Percentiles rank a stretch among this genome's conserved stretches.
These are phyloP conservation scores for Hordeum pubiflorum DNA, from an alignment of 202 grass and related monocot genomes.

Conservation along the genomic window DNA sequence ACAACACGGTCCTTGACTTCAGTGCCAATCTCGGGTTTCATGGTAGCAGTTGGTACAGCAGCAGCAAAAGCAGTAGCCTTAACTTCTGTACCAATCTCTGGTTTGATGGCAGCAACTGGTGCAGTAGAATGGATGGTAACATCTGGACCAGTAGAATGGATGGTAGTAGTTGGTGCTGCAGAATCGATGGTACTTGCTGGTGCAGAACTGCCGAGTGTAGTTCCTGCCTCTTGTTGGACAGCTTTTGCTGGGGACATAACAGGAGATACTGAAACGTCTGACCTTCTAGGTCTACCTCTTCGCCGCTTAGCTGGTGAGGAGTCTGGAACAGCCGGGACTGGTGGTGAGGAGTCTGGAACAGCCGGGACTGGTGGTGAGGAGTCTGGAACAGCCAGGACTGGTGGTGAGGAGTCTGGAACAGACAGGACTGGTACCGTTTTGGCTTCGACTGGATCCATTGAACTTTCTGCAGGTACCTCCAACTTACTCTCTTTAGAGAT, in stretches of 20 bases:
- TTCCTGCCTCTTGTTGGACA: slow-evolving; percentile 37
- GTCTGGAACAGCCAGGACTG: slow-evolving; percentile 27
- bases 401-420: background rate
- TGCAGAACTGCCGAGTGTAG: slow-evolving; percentile 28
- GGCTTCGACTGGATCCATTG: slow-evolving; percentile 23
- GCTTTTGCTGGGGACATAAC: slow-evolving; percentile 21
- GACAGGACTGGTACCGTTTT: slow-evolving; percentile 26
- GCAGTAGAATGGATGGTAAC: slow-evolving; percentile 19
- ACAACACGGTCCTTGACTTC: slow-evolving; percentile 26
- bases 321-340: slow-evolving; percentile 27
- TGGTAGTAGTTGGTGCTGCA: slow-evolving; percentile 26
- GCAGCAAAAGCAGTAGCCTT: slow-evolving; percentile 22
- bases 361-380: slow-evolving; percentile 41
- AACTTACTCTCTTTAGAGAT: slow-evolving; percentile 34
- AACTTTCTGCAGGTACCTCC: slow-evolving; percentile 43
- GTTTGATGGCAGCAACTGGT: slow-evolving; percentile 27
- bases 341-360: background rate
- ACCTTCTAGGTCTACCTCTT: slow-evolving; percentile 86
- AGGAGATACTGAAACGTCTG: slow-evolving; percentile 30
- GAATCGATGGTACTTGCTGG: slow-evolving; percentile 26
- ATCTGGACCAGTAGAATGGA: slow-evolving; percentile 33
- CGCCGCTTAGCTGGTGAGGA: slow-evolving; percentile 79
- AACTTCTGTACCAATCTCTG: slow-evolving; percentile 33
- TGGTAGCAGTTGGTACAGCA: slow-evolving; percentile 23
- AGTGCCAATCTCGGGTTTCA: slow-evolving; percentile 30